These are phyloP conservation scores for Diaporthe longicolla DNA, from an alignment of 2,329 filamentous ascomycete genomes.

Conservation along the genomic window DNA sequence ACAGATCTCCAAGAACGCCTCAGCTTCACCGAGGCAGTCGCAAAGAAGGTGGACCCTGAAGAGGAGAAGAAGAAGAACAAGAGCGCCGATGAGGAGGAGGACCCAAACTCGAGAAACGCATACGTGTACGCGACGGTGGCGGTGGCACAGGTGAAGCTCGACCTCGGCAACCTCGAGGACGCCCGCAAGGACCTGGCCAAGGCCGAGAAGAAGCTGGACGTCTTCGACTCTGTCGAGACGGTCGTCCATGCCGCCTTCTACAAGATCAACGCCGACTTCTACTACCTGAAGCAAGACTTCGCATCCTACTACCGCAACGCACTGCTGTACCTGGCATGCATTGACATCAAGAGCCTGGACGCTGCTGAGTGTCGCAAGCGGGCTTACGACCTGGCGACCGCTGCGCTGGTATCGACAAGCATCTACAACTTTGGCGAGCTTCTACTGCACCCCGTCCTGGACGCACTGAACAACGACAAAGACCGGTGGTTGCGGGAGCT, in stretches of 20 bases:
- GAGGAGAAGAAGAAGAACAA: conserved; percentile 57
- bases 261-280: conserved; percentile 94
- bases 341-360: conserved; percentile 83
- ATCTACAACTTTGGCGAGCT: conserved; percentile 99
- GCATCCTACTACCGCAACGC: conserved; percentile 98
- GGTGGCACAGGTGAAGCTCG: conserved; percentile 88
- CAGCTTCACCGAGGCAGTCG: conserved; percentile 85
- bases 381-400: conserved; percentile 93
- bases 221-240: conserved; percentile 94
- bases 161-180: conserved; percentile 83
- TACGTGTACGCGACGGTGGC: conserved; percentile 94
- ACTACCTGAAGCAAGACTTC: conserved; percentile 93
- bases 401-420: conserved; percentile 90
- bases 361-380: conserved; percentile 82
- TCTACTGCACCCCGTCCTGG: conserved; percentile 95
- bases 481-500: conserved; percentile 93
- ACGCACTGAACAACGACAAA: conserved; percentile 79
- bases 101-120: conserved; percentile 82
- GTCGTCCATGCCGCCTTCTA: conserved; percentile 98
- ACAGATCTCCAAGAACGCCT: conserved; percentile 89
- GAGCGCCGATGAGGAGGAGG: conserved; percentile 43
- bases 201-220: conserved; percentile 89
- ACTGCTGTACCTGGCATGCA: conserved; percentile 96
- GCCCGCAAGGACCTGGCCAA: conserved; percentile 89
- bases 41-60: conserved; percentile 90